These are phyloP conservation scores for Avicennia marina DNA, from an alignment of 257 asterid genomes.

Conservation along the genomic window DNA sequence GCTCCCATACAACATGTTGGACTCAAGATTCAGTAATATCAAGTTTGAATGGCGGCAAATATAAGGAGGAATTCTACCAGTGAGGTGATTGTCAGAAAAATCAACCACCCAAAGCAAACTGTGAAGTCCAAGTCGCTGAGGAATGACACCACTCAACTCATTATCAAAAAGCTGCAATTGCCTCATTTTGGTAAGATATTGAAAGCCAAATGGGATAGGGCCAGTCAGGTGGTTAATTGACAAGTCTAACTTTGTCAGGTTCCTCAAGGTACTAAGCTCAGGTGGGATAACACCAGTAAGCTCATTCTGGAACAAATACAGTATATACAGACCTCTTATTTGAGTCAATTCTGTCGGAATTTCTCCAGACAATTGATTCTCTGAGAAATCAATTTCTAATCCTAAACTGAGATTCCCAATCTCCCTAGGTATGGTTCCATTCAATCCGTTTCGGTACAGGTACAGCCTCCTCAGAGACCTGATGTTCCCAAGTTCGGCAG, in stretches of 20 bases:
- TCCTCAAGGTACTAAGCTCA: slow-evolving; percentile 55
- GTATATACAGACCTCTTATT: slow-evolving; percentile 42
- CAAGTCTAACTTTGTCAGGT: slow-evolving; percentile 68
- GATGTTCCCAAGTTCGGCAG: slow-evolving; percentile 58
- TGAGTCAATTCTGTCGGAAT: slow-evolving; percentile 60
- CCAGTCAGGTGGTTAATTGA: slow-evolving; percentile 77
- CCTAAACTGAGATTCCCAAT: slow-evolving; percentile 65
- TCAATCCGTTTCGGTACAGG: slow-evolving; percentile 66
- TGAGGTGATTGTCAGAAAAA: slow-evolving; percentile 57
- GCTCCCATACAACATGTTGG: slow-evolving; percentile 52
- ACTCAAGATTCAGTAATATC: slow-evolving; percentile 71
- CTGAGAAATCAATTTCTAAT: slow-evolving; percentile 75
- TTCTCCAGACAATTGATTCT: slow-evolving; percentile 65
- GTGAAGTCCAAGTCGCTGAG: slow-evolving; percentile 65
- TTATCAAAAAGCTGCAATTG: slow-evolving; percentile 79
- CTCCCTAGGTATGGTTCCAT: slow-evolving; percentile 80
- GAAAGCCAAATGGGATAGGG: slow-evolving; percentile 78
- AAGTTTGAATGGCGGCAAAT: slow-evolving; percentile 54
- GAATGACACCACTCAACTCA: slow-evolving; percentile 59
- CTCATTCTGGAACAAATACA: slow-evolving; percentile 66
- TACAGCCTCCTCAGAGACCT: slow-evolving; percentile 38
- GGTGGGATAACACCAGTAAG: slow-evolving; percentile 74
- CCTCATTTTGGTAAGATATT: slow-evolving; percentile 46
- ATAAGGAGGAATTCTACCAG: slow-evolving; percentile 69
- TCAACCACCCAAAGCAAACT: slow-evolving; percentile 84